phyloP scores from a whole-genome alignment of 2,329 filamentous ascomycete species.

The Cladorrhinum sp. region DNA sequence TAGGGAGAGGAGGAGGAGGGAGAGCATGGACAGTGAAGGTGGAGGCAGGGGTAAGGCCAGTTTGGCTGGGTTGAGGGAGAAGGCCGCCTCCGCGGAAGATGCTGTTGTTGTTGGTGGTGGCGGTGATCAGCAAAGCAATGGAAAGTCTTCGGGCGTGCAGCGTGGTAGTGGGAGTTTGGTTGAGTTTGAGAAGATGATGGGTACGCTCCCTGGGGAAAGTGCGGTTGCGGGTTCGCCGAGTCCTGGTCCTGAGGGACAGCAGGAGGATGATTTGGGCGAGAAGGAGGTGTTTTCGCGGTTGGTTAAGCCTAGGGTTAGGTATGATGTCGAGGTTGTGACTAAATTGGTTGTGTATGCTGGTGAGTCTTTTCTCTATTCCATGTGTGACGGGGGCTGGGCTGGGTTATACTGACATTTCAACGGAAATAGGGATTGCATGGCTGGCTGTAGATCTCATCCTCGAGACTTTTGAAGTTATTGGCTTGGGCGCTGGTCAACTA shows the following conservation, averaged over 20 bases:
- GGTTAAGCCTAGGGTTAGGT: slow-evolving; percentile 82
- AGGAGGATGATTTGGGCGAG: slow-evolving; percentile 58
- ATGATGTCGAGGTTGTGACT: slow-evolving; percentile 98
- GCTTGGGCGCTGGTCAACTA: slow-evolving; percentile 45
- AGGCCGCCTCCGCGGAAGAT: slow-evolving; percentile 25
- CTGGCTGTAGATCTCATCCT: slow-evolving; percentile 74
- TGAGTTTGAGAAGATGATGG: slow-evolving; percentile 73
- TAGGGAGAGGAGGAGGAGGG: slow-evolving; percentile 62
- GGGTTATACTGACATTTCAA: slow-evolving; percentile 23
- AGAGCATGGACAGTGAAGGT: slow-evolving; percentile 50
- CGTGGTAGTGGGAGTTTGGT: slow-evolving; percentile 46
- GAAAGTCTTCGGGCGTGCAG: slow-evolving; percentile 44
- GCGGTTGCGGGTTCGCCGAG: slow-evolving; percentile 26
- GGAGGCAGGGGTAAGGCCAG: slow-evolving; percentile 45
- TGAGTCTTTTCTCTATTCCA: slow-evolving; percentile 33
- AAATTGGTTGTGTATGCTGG: slow-evolving; percentile 94
- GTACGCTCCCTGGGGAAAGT: slow-evolving; percentile 47
- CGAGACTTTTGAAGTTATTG: slow-evolving; percentile 64
- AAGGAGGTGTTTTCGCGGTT: slow-evolving; percentile 80
- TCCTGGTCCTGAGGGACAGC: slow-evolving; percentile 35
- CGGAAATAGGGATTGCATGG: slow-evolving; percentile 66
- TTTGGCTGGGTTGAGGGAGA: slow-evolving; percentile 40
- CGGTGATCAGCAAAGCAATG: not conserved
- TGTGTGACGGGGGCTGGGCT: not conserved
- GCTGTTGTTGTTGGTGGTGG: too few species aligned